Percentiles rank a stretch among this genome's conserved stretches.
Evolutionary conservation across 75 land plant genomes (phyloP).

Genomic region (Pinus taeda): DNA sequence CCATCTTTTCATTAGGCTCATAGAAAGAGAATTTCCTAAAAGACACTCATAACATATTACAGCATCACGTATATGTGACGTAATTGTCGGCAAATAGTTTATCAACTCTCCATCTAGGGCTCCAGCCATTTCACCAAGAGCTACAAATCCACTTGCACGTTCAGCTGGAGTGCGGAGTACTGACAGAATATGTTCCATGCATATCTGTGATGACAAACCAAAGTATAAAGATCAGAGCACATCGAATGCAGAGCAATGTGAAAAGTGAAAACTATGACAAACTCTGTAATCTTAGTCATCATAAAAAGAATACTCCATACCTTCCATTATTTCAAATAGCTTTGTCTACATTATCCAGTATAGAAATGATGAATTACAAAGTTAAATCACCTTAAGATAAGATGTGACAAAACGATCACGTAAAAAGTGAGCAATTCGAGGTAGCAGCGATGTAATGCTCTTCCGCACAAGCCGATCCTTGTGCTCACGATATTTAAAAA

Average conservation of each 20-base stretch:
- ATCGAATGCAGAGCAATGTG: neutral
- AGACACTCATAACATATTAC: slow-evolving; percentile 32
- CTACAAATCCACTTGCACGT: slow-evolving; percentile 93
- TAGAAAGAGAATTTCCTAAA: neutral
- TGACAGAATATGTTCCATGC: slow-evolving; percentile 94
- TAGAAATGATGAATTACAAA: neutral
- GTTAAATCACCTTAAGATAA: slow-evolving; percentile 70
- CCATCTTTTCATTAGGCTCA: neutral
- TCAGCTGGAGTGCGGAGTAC: slow-evolving; percentile 86
- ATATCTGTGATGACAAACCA: slow-evolving; percentile 51
- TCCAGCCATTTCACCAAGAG: slow-evolving; percentile 99
- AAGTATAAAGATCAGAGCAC: neutral
- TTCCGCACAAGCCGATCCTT: slow-evolving; percentile 89
- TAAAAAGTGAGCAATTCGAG: slow-evolving; percentile 97
- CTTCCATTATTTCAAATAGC: neutral
- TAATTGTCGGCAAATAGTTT: slow-evolving; percentile 84
- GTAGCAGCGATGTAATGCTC: slow-evolving; percentile 95
- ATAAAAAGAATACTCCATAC: neutral
- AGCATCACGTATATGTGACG: slow-evolving; percentile 80
- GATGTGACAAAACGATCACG: slow-evolving; percentile 97
- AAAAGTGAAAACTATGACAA: neutral
- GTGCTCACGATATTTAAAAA: slow-evolving; percentile 86
- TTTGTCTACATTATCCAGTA: neutral
- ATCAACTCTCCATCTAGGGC: slow-evolving; percentile 89
- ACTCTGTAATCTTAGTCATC: neutral